Base-by-base conservation (phyloP, 2,329 filamentous ascomycete species). In the Emergomyces orientalis region DNA sequence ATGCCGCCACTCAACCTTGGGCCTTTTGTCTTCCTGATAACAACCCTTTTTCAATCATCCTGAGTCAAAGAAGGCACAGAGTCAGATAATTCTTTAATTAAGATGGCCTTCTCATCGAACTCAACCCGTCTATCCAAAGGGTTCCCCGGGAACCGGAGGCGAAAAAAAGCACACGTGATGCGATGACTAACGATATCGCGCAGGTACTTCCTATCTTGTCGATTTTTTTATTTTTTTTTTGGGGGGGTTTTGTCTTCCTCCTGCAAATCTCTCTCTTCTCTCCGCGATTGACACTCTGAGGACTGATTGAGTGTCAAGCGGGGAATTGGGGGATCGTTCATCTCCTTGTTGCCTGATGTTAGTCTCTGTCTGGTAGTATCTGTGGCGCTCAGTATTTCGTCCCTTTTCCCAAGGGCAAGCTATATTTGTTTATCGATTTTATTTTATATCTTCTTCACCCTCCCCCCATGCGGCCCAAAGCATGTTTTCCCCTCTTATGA, bases 261-360 rank as follows among this genome's bases (percentile, higher is more conserved):
- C 75, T 76, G 75, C 67, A 71, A 71, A 51, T 62, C 43, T 34
- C 51, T 39, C 54, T 25, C 52, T 34, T 56, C 27, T 13, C 22
- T 32, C 30, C 32, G 52, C 52, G 19, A 39, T 37, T 39, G 11
- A 34, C 54, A 13, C 54, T 52, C 49, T 52, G 14, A 32, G 14
- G 32, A 22, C 54, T 56, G 8, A 3, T 22, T 39, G 54, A 25
- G 30, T 56, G 32, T 22, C n/a, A 56, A 34, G 54, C 11, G n/a
- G 34, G 54, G 22, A 34, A 39, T 41, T 13, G 3, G 30, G 34
- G 54, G 32, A 56, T n/a, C 14, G 25, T 52, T 8, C 3, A 47
- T 54, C 17, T 25, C 27, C 17, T 30, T 30, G 37, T 47, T 47
- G 45, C 13, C 25, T 47, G 19, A n/a, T n/a, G 4, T 11, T 22